Evolutionary conservation across 495 filamentous ascomycete species (phyloP).

Genomic region (Cetradonia linearis): DNA sequence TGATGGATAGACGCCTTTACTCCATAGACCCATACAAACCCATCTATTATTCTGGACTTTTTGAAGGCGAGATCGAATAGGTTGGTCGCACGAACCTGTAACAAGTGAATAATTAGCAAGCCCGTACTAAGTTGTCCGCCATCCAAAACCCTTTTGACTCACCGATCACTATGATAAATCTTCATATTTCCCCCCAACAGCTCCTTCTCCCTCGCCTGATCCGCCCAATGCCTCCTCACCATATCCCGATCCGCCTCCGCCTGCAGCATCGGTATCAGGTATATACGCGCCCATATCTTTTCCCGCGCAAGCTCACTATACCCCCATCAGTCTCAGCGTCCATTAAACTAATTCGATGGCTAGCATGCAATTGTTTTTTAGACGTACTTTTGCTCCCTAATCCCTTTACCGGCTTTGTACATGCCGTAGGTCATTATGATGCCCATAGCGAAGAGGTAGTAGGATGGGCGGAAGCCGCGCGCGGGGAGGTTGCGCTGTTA

Average conservation of each 20-base stretch:
- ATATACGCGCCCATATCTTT: conserved; percentile 93
- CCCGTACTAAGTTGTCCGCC: not conserved
- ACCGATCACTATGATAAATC: conserved; percentile 85
- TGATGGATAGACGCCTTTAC: conserved; percentile 6
- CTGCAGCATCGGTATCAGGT: conserved; percentile 84
- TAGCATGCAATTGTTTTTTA: not conserved
- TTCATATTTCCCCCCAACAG: conserved; percentile 68
- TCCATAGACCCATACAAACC: conserved; percentile 1
- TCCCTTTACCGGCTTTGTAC: conserved; percentile 67
- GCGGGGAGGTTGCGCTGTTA: conserved; percentile 79
- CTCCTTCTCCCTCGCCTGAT: conserved; percentile 81
- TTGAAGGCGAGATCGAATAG: conserved; percentile 49
- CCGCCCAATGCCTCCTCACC: conserved; percentile 72
- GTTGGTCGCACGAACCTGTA: conserved; percentile 62
- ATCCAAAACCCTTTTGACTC: conserved; percentile 30
- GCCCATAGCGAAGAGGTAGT: conserved; percentile 64
- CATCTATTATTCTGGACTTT: conserved; percentile 34
- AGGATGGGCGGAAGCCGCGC: conserved; percentile 74
- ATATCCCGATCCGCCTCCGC: conserved; percentile 94
- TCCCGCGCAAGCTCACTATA: conserved; percentile 83
- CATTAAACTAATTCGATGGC: too few species aligned
- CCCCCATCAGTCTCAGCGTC: conserved; percentile 3
- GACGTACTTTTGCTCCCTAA: conserved; percentile 78
- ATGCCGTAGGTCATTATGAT: conserved; percentile 78
- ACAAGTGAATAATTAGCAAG: not conserved